phyloP scores from a whole-genome alignment of 2,329 filamentous ascomycete genomes.

The Tolypocladium inflatum region DNA sequence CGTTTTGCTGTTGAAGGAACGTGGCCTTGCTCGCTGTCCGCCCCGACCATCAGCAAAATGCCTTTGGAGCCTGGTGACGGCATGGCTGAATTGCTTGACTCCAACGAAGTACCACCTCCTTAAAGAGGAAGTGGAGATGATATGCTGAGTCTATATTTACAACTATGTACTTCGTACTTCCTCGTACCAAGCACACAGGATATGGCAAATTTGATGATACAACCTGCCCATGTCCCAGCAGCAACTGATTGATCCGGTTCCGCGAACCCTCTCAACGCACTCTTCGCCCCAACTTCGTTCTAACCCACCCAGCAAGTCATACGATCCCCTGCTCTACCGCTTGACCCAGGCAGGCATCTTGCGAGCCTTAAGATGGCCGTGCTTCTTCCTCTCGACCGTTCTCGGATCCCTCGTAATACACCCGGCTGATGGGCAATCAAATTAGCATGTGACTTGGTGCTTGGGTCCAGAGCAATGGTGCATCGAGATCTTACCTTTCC shows the following conservation, averaged over 20 bases:
- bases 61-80: neutral
- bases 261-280: neutral
- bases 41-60: neutral
- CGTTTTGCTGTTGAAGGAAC: neutral
- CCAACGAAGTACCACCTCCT: neutral
- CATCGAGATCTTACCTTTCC: slow-evolving; percentile 61
- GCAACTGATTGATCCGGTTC: neutral
- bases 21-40: neutral
- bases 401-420: slow-evolving; percentile 85
- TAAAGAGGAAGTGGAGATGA: neutral
- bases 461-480: neutral
- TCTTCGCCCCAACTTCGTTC: neutral
- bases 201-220: neutral
- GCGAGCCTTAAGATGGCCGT: slow-evolving; percentile 88
- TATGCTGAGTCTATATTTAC: neutral
- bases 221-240: neutral
- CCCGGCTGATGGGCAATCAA: slow-evolving; percentile 54
- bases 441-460: neutral
- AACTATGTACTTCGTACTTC: neutral
- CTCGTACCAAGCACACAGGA: neutral
- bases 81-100: neutral
- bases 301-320: neutral
- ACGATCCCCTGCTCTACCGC: slow-evolving; percentile 33
- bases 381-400: slow-evolving; percentile 96
- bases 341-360: slow-evolving; percentile 99